Evolutionary conservation across 768 basidiomycete genomes (phyloP).

Genomic region (Kwoniella shandongensis): DNA sequence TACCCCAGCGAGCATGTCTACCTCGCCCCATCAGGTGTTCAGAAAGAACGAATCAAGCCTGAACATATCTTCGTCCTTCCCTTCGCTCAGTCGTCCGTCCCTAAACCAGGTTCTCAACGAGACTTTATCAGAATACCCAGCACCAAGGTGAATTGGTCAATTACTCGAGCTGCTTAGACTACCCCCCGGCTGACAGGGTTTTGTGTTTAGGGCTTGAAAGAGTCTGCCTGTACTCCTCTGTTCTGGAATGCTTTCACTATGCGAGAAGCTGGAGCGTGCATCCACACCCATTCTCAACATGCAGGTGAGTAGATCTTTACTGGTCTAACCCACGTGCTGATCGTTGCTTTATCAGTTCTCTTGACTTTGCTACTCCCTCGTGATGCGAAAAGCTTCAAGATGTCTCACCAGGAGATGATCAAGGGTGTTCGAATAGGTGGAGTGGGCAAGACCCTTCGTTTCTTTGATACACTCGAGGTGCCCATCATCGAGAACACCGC

Average conservation of each 20-base stretch:
- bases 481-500: constrained; percentile 92
- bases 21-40: constrained; percentile 85
- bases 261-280: constrained; percentile 76
- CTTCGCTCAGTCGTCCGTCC: constrained; percentile 63
- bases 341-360: constrained; percentile 63
- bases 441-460: constrained; percentile 71
- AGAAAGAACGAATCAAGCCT: constrained; percentile 82
- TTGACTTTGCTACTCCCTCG: constrained; percentile 71
- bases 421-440: constrained; percentile 80
- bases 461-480: constrained; percentile 78
- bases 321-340: background rate
- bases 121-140: constrained; percentile 75
- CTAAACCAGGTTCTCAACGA: constrained; percentile 67
- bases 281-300: constrained; percentile 88
- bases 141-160: constrained; percentile 52
- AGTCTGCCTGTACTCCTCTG: constrained; percentile 82
- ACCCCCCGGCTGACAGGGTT: too few species aligned
- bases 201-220: constrained; percentile 61
- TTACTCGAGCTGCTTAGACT: too few species aligned
- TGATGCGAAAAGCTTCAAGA: constrained; percentile 62
- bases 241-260: constrained; percentile 90
- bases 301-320: constrained; percentile 53
- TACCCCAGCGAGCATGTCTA: constrained; percentile 69
- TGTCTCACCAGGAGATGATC: constrained; percentile 94
- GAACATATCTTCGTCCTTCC: constrained; percentile 85